Evolutionary conservation across 1,284 basidiomycete species (phyloP).

Genomic region (Ceratobasidium sp.): DNA sequence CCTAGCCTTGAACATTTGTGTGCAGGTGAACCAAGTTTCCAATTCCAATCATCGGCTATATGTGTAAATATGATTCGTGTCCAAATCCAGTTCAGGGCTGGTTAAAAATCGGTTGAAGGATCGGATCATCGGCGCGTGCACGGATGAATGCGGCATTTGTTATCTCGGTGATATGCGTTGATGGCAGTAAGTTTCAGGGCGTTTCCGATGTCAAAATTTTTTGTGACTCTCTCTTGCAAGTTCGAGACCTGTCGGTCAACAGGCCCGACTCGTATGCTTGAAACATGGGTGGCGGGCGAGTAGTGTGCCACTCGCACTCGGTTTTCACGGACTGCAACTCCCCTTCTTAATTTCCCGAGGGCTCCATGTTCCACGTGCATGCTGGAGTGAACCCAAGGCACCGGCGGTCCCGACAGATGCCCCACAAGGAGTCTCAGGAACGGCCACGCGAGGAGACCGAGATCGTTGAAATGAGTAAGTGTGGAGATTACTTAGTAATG

Average conservation of each 20-base stretch:
- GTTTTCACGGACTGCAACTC: constrained; percentile 64
- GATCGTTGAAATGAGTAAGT: constrained; percentile 21
- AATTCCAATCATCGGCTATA: constrained; percentile 59
- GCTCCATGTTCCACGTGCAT: constrained; percentile 65
- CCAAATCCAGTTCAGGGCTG: not conserved
- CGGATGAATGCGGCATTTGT: constrained; percentile 75
- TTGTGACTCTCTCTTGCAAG: too few relatives aligned
- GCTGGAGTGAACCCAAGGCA: constrained; percentile 60
- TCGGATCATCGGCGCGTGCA: constrained; percentile 68
- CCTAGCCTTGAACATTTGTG: constrained; percentile 60
- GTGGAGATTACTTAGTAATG: not conserved
- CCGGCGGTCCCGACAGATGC: constrained; percentile 50
- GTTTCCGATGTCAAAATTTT: not conserved
- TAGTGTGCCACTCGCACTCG: constrained; percentile 65
- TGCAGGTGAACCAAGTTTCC: constrained; percentile 59
- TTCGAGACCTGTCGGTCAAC: too few relatives aligned
- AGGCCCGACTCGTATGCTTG: constrained; percentile 62
- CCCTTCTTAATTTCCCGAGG: constrained; percentile 65
- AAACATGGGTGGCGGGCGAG: constrained; percentile 71
- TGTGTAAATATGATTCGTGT: constrained; percentile 52
- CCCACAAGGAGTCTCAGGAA: constrained; percentile 19
- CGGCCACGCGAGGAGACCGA: not conserved
- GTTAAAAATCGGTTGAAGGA: constrained; percentile 57
- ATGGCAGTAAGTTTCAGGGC: constrained; percentile 49
- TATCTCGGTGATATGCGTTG: constrained; percentile 62